Evolutionary conservation across 768 basidiomycete species (phyloP).

Genomic region (Kwoniella pini): DNA sequence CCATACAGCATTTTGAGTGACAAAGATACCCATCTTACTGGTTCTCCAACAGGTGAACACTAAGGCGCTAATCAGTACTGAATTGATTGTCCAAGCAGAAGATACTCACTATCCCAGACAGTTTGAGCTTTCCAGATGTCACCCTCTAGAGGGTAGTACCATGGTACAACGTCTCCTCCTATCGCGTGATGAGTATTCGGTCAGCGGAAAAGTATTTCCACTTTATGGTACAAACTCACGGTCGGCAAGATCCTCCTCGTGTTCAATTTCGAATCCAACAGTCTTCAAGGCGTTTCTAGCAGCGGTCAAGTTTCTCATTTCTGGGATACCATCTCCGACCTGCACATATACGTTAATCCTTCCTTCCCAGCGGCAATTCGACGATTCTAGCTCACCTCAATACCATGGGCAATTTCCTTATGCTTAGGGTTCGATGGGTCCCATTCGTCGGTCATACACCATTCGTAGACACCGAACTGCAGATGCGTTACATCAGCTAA

Average conservation of each 20-base stretch:
- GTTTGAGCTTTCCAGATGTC: conserved; percentile 92
- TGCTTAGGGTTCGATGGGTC: conserved; percentile 77
- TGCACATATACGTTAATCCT: not conserved
- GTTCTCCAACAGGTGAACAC: conserved; percentile 67
- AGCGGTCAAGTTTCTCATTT: conserved; percentile 77
- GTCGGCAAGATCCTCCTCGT: conserved; percentile 92
- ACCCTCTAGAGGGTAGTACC: conserved; percentile 98
- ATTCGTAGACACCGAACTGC: conserved; percentile 98
- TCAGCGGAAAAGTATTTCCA: no score
- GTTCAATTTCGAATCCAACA: conserved; percentile 83
- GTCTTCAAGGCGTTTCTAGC: conserved; percentile 74
- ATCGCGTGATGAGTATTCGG: not conserved
- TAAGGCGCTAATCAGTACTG: conserved; percentile 17
- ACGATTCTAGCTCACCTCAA: conserved; percentile 63
- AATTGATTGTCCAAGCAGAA: not conserved
- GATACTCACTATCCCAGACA: conserved; percentile 68
- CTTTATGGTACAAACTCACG: no score
- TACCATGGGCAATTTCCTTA: conserved; percentile 84
- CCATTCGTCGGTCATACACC: conserved; percentile 97
- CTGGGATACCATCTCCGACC: conserved; percentile 93
- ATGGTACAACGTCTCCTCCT: conserved; percentile 59
- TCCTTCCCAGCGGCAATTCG: not conserved
- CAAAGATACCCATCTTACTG: conserved; percentile 78
- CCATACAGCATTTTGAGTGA: conserved; percentile 78
- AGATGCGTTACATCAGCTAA: not conserved